Evolutionary conservation across 1,284 basidiomycete genomes (phyloP), one percentile per base, ranked within the genome.

Genomic region (Pseudozyma tsukubaensis): DNA sequence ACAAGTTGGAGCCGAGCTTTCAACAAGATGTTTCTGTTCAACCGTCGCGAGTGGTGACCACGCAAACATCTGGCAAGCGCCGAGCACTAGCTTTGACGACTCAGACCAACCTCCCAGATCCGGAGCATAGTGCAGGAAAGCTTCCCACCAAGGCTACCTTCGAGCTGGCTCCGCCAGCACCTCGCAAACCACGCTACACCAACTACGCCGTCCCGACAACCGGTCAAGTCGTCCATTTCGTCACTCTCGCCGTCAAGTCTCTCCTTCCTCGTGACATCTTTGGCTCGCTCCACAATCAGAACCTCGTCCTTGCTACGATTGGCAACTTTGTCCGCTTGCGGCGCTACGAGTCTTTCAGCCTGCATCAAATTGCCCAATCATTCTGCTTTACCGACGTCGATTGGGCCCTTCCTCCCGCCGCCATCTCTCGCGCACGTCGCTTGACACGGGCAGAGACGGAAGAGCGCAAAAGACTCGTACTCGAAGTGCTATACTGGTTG

Each of bases 401-500:
- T n/a, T 98, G 95, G 94, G 86, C 94, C 1, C 86, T 86, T 45
- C 89, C 89, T 0, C 81, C 86, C 0, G 29, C 12, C 9, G 49
- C 48, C 0, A 44, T 58, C 6, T 56, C 54, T 5, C 50, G 45
- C 37, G 34, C 48, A 3, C 59, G 56, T 4, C 72, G 86, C 0
- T 61, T 90, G 0, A 86, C 90, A 3, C 88, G 89, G 1, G 89
- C 89, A 0, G 94, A 97, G 76, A 86, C 89, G 0, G 76, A 89
- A 29, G 94, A 92, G 82, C 89, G 92, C 10, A 87, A 89, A n/a
- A 89, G 92, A 79, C 85, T 98, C 12, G 83, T 94, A 0, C 89
- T 92, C 78, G 93, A 96, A 59, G 92, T 96, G 77, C 67, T 98
- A 8, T 92, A 90, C 82, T 99, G 95, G 95, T 91, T 95, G 67